Conservation (phyloP, 179 eudicot species). For the Camellia oleifera region DNA sequence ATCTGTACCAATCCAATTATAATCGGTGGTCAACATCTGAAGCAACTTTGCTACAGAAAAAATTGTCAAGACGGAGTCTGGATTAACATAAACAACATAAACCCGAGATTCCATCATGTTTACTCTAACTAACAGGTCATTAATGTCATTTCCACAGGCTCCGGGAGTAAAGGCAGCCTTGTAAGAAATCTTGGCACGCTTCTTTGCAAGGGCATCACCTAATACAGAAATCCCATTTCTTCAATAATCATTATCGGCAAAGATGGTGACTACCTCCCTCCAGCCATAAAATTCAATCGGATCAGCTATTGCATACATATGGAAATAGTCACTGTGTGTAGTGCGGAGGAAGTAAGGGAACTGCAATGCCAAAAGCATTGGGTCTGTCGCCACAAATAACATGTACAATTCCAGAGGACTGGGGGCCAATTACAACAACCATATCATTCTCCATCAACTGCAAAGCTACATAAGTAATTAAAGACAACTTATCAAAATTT, state of each 20-base stretch:
- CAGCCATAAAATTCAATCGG: constrained; percentile 39
- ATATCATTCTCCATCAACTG: constrained; percentile 46
- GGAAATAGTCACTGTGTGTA: constrained; percentile 46
- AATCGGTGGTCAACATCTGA: constrained; percentile 54
- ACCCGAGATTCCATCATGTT: constrained; percentile 55
- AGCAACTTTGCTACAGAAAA: constrained; percentile 43
- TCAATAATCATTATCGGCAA: constrained; percentile 57
- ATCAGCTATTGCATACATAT: constrained; percentile 59
- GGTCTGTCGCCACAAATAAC: constrained; percentile 36
- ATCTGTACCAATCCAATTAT: constrained; percentile 70
- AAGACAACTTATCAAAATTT: constrained; percentile 8
- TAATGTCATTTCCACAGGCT: constrained; percentile 17
- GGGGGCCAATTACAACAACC: constrained; percentile 39
- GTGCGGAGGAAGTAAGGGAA: constrained; percentile 39
- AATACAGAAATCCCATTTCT: constrained; percentile 56
- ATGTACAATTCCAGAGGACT: constrained; percentile 48
- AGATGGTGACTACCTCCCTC: constrained; percentile 53
- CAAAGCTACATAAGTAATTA: constrained; percentile 36
- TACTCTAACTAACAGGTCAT: constrained; percentile 35
- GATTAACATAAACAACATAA: constrained; percentile 57
- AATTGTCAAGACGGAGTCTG: constrained; percentile 48
- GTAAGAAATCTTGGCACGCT: constrained; percentile 49
- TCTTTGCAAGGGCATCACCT: constrained; percentile 50
- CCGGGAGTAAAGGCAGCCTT: constrained; percentile 50
- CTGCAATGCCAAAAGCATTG: constrained; percentile 38